Conservation (phyloP, 78 protist species). For the Dictyostelium citrinum region DNA sequence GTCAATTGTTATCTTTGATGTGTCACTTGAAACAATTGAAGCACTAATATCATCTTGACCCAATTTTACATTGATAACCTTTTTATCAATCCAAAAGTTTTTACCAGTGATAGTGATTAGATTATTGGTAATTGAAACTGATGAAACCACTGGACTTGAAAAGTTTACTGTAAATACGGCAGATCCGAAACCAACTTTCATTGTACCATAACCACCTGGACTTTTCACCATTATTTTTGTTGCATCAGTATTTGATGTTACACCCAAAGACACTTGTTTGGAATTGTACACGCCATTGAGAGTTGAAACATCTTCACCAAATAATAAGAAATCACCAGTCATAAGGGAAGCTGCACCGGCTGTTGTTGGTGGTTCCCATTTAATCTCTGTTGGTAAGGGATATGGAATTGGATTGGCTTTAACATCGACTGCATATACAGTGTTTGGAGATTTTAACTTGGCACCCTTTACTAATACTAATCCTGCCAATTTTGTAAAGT, state of each 20-base stretch:
- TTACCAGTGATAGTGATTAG: background rate
- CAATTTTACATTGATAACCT: background rate
- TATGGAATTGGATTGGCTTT: background rate
- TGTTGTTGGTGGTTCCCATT: background rate
- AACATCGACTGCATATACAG: no score
- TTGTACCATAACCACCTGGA: background rate
- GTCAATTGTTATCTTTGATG: background rate
- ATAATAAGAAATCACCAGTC: background rate
- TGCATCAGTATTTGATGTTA: background rate
- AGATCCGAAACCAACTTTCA: background rate
- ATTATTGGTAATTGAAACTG: background rate
- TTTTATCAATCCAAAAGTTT: background rate
- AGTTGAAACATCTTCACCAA: background rate
- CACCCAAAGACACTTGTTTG: background rate
- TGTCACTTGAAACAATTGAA: background rate
- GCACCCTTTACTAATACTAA: background rate
- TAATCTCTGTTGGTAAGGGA: background rate
- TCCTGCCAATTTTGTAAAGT: background rate
- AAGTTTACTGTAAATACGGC: background rate
- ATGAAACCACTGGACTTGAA: background rate
- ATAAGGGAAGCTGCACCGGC: background rate
- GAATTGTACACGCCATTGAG: background rate
- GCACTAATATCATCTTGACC: background rate
- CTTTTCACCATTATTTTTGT: background rate
- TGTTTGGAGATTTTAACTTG: background rate